Percentiles rank a stretch among this genome's conserved stretches.
phyloP scores from a whole-genome alignment of 208 protist genomes.

The Acanthamoeba comandoni region DNA sequence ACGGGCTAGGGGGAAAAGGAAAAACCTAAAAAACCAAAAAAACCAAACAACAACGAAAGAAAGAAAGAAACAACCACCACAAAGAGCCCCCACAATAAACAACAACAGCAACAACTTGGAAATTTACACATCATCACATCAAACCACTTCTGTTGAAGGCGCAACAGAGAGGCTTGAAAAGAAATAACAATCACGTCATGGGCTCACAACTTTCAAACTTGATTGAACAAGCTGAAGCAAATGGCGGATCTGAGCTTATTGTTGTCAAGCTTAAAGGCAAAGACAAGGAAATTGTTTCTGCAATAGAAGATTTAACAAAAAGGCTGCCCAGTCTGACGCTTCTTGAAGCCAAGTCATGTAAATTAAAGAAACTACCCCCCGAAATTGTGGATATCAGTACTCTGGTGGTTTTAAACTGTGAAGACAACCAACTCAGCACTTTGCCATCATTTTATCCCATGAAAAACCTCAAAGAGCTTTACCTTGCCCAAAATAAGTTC shows the following conservation, averaged over 20 bases:
- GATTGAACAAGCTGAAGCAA: constrained; percentile 15
- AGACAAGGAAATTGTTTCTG: constrained; percentile 36
- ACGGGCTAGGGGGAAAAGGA: too few relatives aligned
- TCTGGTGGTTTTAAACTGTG: constrained; percentile 27
- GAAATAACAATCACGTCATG: not conserved
- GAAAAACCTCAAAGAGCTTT: constrained; percentile 11
- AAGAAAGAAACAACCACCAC: too few relatives aligned
- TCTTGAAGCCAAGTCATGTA: constrained; percentile 44
- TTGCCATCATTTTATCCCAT: constrained; percentile 28
- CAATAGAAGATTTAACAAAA: constrained; percentile 35
- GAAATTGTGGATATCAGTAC: not conserved
- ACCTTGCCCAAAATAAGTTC: constrained; percentile 44
- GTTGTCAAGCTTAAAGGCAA: constrained; percentile 26
- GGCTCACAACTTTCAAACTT: constrained; percentile 56
- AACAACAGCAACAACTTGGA: too few relatives aligned
- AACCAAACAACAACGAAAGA: too few relatives aligned
- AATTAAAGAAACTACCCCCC: constrained; percentile 29
- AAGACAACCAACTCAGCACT: constrained; percentile 54
- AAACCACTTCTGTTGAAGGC: too few relatives aligned
- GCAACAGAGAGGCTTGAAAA: too few relatives aligned
- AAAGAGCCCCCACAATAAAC: too few relatives aligned
- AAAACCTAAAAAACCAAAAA: too few relatives aligned
- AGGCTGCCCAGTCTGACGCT: not conserved
- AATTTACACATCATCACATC: too few relatives aligned
- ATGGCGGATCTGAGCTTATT: not conserved